Base-by-base conservation (phyloP, 2,329 filamentous ascomycete genomes). In the Calonectria ilicicola region DNA sequence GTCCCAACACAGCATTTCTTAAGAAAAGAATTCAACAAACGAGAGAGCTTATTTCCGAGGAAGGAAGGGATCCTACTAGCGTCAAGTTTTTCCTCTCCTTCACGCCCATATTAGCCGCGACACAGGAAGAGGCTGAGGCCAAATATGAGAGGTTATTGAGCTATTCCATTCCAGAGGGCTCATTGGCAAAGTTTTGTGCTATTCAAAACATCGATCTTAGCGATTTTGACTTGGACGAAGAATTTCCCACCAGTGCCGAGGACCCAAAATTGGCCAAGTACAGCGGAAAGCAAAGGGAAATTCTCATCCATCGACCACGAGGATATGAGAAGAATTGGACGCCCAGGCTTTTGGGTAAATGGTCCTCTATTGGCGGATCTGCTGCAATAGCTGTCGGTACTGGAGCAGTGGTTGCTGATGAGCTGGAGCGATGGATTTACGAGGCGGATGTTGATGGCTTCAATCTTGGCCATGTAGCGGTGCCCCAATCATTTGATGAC, bases 291-390 rank as follows among this genome's bases (percentile, higher is more conserved):
- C 53, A 58, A 21, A 23, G 53, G 73, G 0, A 88, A 85, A 1
- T 58, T 3, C 32, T 58, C 32, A 38, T 15, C 5, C 53, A 58
- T n/a, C 35, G 53, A 4, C 53, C 53, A 0, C 53, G 53, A 4
- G 53, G 53, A 10, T 58, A 58, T 21, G 53, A 58, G 32, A 40
- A 38, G 7, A 58, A 32, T 21, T 91, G 89, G 86, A 91, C 90
- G 79, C 91, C 91, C 76, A 81, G 80, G 0, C 86, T 88, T 70
- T 88, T 89, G 0, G 88, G 90, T 38, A 88, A 91, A 72, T 90
- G 90, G 75, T 80, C 91, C 32, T 80, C 86, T 1, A 86, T 89
- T 27, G 88, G 88, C 32, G 87, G 88, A 0, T 27, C 72, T 14
- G 69, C 69, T 12, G 69, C 70, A 17, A 58, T 70, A 17, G 72